Conservation (phyloP, 805 yeast genomes). For the Starmerella davenportii region DNA sequence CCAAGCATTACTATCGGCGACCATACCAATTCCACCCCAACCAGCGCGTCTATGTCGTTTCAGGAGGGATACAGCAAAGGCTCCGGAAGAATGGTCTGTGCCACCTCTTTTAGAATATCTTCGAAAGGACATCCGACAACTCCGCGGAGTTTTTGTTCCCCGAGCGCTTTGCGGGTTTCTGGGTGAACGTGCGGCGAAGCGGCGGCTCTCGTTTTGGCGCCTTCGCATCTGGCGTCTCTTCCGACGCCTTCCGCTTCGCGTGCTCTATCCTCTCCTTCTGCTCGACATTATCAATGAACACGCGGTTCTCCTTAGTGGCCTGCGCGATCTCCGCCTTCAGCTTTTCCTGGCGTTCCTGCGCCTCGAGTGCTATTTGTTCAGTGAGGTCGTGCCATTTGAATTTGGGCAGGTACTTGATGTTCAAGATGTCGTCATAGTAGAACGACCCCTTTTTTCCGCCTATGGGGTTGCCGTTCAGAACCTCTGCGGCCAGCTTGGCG, state of each 20-base stretch:
- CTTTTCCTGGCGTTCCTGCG: slow-evolving; percentile 73
- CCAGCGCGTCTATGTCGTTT: too few relatives aligned
- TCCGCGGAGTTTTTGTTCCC: slow-evolving; percentile 5
- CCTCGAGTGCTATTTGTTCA: slow-evolving; percentile 79
- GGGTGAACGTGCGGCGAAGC: slow-evolving; percentile 43
- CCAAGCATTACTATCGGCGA: too few relatives aligned
- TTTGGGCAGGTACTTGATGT: slow-evolving; percentile 71
- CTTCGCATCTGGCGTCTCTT: background rate
- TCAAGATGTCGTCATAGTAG: slow-evolving; percentile 86
- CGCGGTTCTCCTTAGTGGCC: slow-evolving; percentile 71
- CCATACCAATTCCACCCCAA: too few relatives aligned
- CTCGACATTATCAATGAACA: slow-evolving; percentile 69
- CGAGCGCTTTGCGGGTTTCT: slow-evolving; percentile 33
- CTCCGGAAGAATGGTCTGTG: too few relatives aligned
- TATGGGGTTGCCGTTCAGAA: slow-evolving; percentile 71
- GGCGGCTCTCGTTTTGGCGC: slow-evolving; percentile 20
- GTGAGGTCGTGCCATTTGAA: slow-evolving; percentile 94
- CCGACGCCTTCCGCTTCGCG: slow-evolving; percentile 21
- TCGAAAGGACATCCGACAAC: slow-evolving; percentile 14
- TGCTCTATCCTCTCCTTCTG: slow-evolving; percentile 48
- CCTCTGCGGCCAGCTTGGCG: slow-evolving; percentile 73
- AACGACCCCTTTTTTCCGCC: slow-evolving; percentile 87
- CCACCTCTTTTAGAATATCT: slow-evolving; percentile 11
- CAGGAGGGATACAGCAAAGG: too few relatives aligned
- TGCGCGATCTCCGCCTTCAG: slow-evolving; percentile 76